Base-by-base conservation (phyloP, 1,284 basidiomycete genomes). In the Rhodotorula sp. region DNA sequence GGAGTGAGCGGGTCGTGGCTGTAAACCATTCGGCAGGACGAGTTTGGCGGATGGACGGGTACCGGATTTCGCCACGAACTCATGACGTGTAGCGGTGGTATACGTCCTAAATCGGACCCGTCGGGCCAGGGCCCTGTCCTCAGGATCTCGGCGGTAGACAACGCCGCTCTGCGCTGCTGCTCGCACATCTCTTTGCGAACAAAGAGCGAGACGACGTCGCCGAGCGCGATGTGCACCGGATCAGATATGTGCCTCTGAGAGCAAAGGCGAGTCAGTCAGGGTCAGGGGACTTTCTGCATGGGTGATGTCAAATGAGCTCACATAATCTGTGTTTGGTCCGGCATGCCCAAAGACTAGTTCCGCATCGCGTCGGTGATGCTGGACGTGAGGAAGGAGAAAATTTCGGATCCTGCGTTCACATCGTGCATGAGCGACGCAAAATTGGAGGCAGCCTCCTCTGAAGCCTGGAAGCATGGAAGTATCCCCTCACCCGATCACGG, bases 161-260 rank as follows among this genome's bases (percentile, higher is more conserved):
- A 18, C 14, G 58, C 16, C 6, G 26, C 56, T 5, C 59, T 34
- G 3, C 72, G 58, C 47, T 65, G 46, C 26, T 52, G 56, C 43
- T 76, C 74, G 60, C 74, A 76, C 7, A 62, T 61, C 51, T 73
- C 65, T 58, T 71, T 65, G 18, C 69, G 67, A 15, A 73, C n/a
- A 64, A 69, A 76, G 1, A 76, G 65, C 57, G 74, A 46, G 8
- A 76, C 62, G 69, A 76, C 69, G 61, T 76, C 72, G 18, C 62
- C 74, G 21, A 73, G 29, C 1, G 62, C 67, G 8, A 56, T n/a
- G 59, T 76, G 74, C 3, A 61, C 52, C 31, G 63, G 23, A 3
- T 59, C 51, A 1, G 64, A 65, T 20, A 75, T 72, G 67, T 75
- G 74, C 6, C 74, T 66, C 69, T 73, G 66, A 16, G 29, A 15